Conservation (phyloP, 306 rosid genomes). For the Pterocarpus macrocarpus region DNA sequence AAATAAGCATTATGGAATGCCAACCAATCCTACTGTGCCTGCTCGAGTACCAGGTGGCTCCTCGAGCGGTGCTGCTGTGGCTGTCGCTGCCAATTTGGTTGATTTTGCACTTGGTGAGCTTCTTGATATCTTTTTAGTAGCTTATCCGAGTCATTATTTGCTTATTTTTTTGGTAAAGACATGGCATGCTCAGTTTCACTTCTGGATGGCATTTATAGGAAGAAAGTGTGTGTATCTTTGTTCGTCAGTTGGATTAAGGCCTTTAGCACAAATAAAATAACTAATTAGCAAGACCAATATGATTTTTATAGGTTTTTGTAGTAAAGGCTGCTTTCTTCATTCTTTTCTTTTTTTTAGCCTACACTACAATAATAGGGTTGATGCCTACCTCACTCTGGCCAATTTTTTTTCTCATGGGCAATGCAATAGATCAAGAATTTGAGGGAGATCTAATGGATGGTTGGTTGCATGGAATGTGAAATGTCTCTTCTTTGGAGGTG, state of each 20-base stretch:
- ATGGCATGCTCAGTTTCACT: neutral
- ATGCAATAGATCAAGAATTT: conserved; percentile 8
- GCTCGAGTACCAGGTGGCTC: conserved; percentile 87
- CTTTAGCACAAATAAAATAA: neutral
- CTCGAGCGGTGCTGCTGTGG: conserved; percentile 94
- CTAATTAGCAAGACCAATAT: neutral
- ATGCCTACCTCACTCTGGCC: neutral
- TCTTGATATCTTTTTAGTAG: conserved; percentile 22
- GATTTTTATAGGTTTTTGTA: neutral
- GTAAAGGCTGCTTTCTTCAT: neutral
- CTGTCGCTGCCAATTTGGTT: conserved; percentile 88
- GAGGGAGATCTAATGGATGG: neutral
- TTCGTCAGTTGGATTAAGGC: too few species aligned
- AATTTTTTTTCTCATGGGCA: neutral
- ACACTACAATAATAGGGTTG: neutral
- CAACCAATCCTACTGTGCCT: conserved; percentile 81
- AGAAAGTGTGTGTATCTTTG: neutral
- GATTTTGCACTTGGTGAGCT: conserved; percentile 89
- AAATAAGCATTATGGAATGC: conserved; percentile 80
- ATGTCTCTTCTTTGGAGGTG: too few species aligned
- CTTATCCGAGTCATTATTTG: neutral
- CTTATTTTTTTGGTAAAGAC: neutral
- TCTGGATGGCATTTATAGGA: neutral
- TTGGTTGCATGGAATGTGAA: neutral
- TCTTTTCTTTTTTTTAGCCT: neutral